Evolutionary conservation across 495 filamentous ascomycete genomes (phyloP), one percentile per base, ranked within the genome.

Genomic region (Xylona heveae): DNA sequence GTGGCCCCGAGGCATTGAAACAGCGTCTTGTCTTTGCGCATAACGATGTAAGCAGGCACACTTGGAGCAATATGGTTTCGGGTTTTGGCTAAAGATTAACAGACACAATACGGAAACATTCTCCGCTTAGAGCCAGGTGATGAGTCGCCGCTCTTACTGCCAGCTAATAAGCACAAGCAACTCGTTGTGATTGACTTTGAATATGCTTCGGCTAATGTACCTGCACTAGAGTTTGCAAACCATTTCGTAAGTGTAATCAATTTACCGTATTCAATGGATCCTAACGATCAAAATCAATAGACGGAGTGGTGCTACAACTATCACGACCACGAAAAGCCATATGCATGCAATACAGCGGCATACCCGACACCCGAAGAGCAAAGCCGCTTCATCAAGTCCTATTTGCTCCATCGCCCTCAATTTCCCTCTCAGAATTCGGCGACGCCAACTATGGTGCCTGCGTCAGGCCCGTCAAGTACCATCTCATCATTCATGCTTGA

Each of bases 101-200:
- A 93, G 78, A 92, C 88, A 16, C 88, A 99, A 72, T 95, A 95
- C 47, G 88, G 88, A 33, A 99, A 99, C 45, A 79, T 99, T 30
- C 69, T 99, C 18, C 76, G 88, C n/a, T 59, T 94, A 42, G 65
- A 75, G 28, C 83, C 90, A 3, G 64, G 66, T 30, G 73, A 75
- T 26, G 67, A 90, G 40, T 94, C 84, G 0, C 90, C 90, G 1
- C 64, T 95, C 14, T 70, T 94, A 5, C 64, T 78, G 20, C 90
- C 88, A 0, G 67, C 73, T 24, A 91, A 93, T 46, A 70, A 84
- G 40, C 88, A 99, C 54, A 93, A 83, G 50, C 84, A 85, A 46
- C 67, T 99, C 3, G 60, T 93, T 2, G 88, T 99, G 33, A 99
- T 99, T 44, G 88, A 99, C 52, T 99, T 99, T 43, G 88, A 99